Conservation (phyloP, 441 rosid species). For the Adansonia grandidieri region DNA sequence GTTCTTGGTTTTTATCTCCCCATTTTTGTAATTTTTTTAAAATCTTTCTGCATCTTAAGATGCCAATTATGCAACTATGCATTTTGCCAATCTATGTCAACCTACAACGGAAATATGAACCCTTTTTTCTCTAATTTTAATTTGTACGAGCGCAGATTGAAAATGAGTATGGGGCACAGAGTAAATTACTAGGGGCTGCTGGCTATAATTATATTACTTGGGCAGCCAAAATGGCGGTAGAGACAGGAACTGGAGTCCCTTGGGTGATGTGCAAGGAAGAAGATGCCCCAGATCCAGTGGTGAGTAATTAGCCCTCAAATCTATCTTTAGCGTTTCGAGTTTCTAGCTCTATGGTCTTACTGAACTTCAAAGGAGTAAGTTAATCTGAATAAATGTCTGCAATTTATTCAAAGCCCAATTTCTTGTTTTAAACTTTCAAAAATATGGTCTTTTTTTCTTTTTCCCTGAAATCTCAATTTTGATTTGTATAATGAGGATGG, state of each 20-base stretch:
- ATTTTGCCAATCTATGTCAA: constrained; percentile 5
- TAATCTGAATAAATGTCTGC: neutral
- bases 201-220: constrained; percentile 81
- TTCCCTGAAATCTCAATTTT: constrained; percentile 9
- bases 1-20: neutral
- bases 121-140: neutral
- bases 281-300: constrained; percentile 93
- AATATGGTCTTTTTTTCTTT: neutral
- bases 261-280: constrained; percentile 96
- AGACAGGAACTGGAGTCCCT: constrained; percentile 73
- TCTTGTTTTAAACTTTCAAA: neutral
- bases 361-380: neutral
- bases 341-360: constrained; percentile 24
- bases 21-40: neutral
- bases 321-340: neutral
- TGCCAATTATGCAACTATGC: neutral
- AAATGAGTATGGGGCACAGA: constrained; percentile 82
- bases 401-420: neutral
- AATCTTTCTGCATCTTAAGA: neutral
- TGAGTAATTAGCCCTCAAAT: constrained; percentile 34
- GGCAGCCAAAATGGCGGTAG: constrained; percentile 87
- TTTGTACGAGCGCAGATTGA: constrained; percentile 58
- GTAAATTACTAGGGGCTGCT: constrained; percentile 66
- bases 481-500: constrained; percentile 13
- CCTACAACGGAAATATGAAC: neutral